Base-by-base conservation (phyloP, 2,329 filamentous ascomycete species). In the Drechslerella coelobrocha region DNA sequence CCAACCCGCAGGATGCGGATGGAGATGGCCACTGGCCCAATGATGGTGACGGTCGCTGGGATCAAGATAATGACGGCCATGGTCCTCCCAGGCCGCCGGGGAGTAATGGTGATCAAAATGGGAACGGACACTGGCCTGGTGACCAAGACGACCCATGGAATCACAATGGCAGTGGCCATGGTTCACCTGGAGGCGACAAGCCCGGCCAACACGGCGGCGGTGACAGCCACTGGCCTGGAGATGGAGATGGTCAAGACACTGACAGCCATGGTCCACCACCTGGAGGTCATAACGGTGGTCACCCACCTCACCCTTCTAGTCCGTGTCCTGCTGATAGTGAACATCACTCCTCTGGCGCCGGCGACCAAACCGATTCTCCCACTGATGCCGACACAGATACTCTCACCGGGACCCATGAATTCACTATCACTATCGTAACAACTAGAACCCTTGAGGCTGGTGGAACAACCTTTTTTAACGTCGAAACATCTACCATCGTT, bases 281-380 rank as follows among this genome's bases (percentile, higher is more conserved):
- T 17, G 31, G 23, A 12, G 51, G 51, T 14, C 7, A 53, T 24
- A 34, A 21, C 37, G 27, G 6, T 14, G 24, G 27, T n/a, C n/a
- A n/a, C n/a, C 29, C 26, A 29, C 14, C 24, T 24, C 8, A 9
- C 7, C 37, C 52, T 14, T 1, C 54, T 26, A 23, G 34, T 29
- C 52, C 51, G 2, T 63, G 60, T 27, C 47, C 60, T 12, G 55
- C 54, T 27, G 60, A 63, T n/a, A 9, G 12, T 10, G 51, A 63
- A n/a, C 55, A 63, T 17, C 60, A 63, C 39, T 48, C 60, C 12
- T 63, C 60, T 2, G 60, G 41, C 5, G 41, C 56, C n/a, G 60
- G 56, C 24, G 60, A 56, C 17, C 51, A 63, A 50, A 53, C 34
- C n/a, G 51, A 63, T 12, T 52, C 55, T n/a, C 17, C 37, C 1